These are phyloP conservation scores for Gremmenia infestans DNA, from an alignment of 2,329 filamentous ascomycete genomes.

Conservation along the genomic window DNA sequence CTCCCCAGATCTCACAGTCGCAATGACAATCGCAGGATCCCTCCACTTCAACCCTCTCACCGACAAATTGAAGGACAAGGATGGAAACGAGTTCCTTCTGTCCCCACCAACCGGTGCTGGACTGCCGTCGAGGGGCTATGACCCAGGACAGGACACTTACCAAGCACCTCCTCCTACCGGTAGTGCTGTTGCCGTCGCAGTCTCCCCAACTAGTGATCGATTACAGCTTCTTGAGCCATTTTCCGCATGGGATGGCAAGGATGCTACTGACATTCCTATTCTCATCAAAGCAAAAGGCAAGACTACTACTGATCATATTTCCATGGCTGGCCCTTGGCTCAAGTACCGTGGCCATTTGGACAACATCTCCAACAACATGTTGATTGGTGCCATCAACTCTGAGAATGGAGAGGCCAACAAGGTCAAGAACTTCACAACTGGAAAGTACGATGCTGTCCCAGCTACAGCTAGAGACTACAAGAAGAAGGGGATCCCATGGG, in stretches of 20 bases:
- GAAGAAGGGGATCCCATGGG: conserved; percentile 92
- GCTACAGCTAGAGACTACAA: conserved; percentile 98
- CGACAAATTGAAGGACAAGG: conserved; percentile 87
- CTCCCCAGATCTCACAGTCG: conserved; percentile 84
- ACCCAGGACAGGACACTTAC: conserved; percentile 89
- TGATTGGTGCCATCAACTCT: conserved; percentile 94
- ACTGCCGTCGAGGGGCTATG: conserved; percentile 78
- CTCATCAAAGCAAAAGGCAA: conserved; percentile 96
- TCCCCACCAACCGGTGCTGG: conserved; percentile 73
- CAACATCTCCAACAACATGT: conserved; percentile 99
- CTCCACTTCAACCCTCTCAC: conserved; percentile 93
- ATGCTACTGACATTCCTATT: conserved; percentile 77
- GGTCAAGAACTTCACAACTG: conserved; percentile 84
- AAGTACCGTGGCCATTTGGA: conserved; percentile 98
- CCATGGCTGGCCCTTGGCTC: conserved; percentile 93
- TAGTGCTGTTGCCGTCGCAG: conserved; percentile 65
- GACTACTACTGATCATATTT: conserved; percentile 96
- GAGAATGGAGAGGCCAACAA: conserved; percentile 98
- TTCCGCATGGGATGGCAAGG: conserved; percentile 85
- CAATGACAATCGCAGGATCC: conserved; percentile 75
- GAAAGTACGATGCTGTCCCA: conserved; percentile 82
- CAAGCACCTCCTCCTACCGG: conserved; percentile 88
- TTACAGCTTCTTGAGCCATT: conserved; percentile 90
- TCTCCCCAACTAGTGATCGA: conserved; percentile 86
- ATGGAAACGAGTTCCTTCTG: conserved; percentile 94